Evolutionary conservation across 1,139 yeast species (phyloP).

Genomic region (Debaryomyces sp.): DNA sequence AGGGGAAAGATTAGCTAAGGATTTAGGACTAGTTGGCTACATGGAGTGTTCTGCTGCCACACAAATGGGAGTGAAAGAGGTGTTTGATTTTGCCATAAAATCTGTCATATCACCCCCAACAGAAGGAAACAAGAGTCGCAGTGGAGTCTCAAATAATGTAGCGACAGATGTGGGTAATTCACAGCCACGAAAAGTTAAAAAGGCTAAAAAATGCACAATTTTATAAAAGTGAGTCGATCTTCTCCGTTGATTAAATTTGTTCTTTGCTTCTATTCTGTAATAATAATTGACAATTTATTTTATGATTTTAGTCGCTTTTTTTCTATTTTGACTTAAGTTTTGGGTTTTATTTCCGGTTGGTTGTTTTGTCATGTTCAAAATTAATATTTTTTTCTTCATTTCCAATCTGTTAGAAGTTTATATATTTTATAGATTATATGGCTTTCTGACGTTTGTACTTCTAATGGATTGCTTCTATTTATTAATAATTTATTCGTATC

Average conservation of each 20-base stretch:
- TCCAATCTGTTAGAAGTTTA: neutral
- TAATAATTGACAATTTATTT: neutral
- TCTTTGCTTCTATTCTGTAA: constrained; percentile 7
- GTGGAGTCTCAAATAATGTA: constrained; percentile 12
- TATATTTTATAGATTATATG: neutral
- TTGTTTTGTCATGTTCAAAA: constrained; percentile 3
- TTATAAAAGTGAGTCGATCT: constrained; percentile 28
- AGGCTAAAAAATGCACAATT: constrained; percentile 52
- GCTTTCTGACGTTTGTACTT: neutral
- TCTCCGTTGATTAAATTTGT: neutral
- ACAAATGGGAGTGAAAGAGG: constrained; percentile 80
- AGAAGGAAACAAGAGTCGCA: constrained; percentile 12
- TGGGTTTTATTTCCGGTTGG: constrained; percentile 11
- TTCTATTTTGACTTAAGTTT: neutral
- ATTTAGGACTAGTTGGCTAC: constrained; percentile 72
- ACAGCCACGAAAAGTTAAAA: constrained; percentile 37
- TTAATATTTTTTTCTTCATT: neutral
- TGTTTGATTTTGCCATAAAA: constrained; percentile 80
- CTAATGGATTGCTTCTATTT: neutral
- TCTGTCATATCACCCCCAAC: constrained; percentile 65
- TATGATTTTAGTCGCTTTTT: neutral
- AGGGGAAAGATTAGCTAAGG: constrained; percentile 69
- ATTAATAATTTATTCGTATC: neutral
- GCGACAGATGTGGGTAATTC: constrained; percentile 6
- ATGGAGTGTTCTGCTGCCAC: constrained; percentile 94